A percentile compares a stretch with the other conserved stretches of the same genome.
Conservation (phyloP, 768 basidiomycete genomes). For the Mycena epipterygia region DNA sequence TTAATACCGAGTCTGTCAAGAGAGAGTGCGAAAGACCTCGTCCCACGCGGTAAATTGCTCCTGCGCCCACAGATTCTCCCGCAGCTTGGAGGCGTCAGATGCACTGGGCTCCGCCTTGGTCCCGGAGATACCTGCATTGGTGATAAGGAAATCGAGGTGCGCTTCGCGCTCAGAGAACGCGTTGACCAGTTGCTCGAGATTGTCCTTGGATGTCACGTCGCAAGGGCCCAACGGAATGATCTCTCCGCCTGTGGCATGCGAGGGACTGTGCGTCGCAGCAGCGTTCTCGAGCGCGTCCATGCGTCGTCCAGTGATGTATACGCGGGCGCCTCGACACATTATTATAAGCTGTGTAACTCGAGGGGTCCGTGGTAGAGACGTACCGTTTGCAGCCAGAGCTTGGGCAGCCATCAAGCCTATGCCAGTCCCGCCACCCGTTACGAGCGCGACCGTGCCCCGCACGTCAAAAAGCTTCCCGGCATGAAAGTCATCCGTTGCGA, state of each 20-base stretch:
- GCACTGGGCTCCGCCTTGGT: conserved; percentile 33
- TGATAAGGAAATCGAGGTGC: conserved; percentile 6
- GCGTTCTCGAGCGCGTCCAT: conserved; percentile 30
- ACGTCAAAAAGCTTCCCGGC: conserved; percentile 9
- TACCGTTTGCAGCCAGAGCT: too few relatives aligned
- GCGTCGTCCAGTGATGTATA: conserved; percentile 38
- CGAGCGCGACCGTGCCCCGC: conserved; percentile 8
- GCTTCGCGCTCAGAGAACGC: conserved; percentile 22
- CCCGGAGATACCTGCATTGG: conserved; percentile 25
- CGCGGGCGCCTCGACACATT: conserved; percentile 41
- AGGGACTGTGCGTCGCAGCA: not conserved
- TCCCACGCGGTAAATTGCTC: too few relatives aligned
- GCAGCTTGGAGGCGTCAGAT: conserved; percentile 38
- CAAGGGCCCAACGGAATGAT: conserved; percentile 14
- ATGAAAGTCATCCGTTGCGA: too few relatives aligned
- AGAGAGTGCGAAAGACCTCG: too few relatives aligned
- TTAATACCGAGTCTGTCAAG: too few relatives aligned
- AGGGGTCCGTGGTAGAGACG: too few relatives aligned
- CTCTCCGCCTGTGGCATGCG: not conserved
- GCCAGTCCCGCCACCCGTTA: conserved; percentile 20
- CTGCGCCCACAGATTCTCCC: conserved; percentile 47
- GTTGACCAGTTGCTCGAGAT: not conserved
- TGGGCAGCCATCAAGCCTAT: conserved; percentile 20
- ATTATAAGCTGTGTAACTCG: too few relatives aligned
- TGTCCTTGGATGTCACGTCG: conserved; percentile 45